A percentile compares a stretch with the other conserved stretches of the same genome.
phyloP scores from a whole-genome alignment of 2,329 filamentous ascomycete genomes.

The Claviceps capensis region DNA sequence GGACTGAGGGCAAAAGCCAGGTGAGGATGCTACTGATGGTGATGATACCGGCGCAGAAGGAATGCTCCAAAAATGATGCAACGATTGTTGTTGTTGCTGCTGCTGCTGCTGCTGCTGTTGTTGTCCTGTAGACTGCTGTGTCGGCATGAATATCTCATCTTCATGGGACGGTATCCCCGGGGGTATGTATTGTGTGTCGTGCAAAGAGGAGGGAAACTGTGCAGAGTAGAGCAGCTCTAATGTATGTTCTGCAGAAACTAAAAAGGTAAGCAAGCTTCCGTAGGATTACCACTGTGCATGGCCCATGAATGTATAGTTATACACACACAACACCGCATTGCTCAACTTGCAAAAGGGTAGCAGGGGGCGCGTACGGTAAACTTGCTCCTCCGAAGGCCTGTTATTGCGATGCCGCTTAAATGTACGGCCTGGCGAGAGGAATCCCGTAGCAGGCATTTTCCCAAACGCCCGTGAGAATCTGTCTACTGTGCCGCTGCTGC shows the following conservation, averaged over 20 bases:
- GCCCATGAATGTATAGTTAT: too few species aligned
- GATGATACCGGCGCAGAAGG: constrained; percentile 16
- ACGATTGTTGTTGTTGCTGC: constrained; percentile 29
- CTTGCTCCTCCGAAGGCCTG: constrained; percentile 39
- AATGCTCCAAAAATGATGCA: constrained; percentile 50
- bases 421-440: constrained; percentile 36
- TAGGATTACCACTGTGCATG: too few species aligned
- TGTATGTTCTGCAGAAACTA: constrained; percentile 34
- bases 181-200: constrained; percentile 10
- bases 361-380: constrained; percentile 33
- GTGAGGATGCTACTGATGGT: not conserved
- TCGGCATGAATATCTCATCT: too few species aligned
- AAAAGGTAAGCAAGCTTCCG: not conserved
- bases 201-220: constrained; percentile 22
- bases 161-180: not conserved
- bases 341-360: not conserved
- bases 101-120: constrained; percentile 5
- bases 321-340: too few species aligned
- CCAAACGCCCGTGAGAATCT: constrained; percentile 15
- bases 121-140: too few species aligned
- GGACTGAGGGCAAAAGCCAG: not conserved
- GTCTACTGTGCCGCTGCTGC: constrained; percentile 16
- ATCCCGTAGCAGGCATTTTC: constrained; percentile 23
- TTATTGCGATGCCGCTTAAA: constrained; percentile 47
- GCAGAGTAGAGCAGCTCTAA: constrained; percentile 44